Base-by-base conservation (phyloP, 129 eudicot species). In the Arctium minus region DNA sequence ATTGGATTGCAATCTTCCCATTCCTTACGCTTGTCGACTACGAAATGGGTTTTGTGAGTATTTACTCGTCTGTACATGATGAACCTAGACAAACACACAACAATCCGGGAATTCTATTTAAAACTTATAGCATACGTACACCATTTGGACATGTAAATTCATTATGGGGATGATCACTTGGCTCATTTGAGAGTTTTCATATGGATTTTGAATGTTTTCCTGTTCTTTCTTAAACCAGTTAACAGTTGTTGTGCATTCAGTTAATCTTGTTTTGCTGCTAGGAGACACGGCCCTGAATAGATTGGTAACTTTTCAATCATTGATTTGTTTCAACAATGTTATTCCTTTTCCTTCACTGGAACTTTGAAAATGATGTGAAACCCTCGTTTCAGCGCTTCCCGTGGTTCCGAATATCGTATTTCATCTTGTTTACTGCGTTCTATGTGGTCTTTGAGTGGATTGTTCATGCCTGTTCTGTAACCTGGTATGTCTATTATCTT, bases 361-460 rank as follows among this genome's bases (percentile, higher is more conserved):
- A 29, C 3, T 48, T 35, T 72, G 12, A 50, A 80, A 62, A 53
- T 65, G 65, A 73, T 78, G 32, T 27, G 13, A 56, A 72, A 60
- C 18, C 62, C 75, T 87, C 32, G 70, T 90, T 81, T 81, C 92
- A 94, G 98, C 82, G 82, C 46, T 94, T 94, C 81, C 97, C 94
- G 0, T 87, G 89, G 94, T 92, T 88, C 83, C 90, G 98, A 65
- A 88, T 92, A 70, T 85, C 90, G 18, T 94, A 89, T 85, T 94
- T 94, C 74, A 36, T 94, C 80, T 64, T 92, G 38, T 86, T 83
- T 90, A 94, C 97, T 11, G 87, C 92, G 69, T 35, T 85, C 18
- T 94, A 90, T 44, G 98, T 94, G 80, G 78, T 90, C 74, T 90
- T 92, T 73, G 88, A 92, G 90, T 94, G 98, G 98, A 89, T 86